Evolutionary conservation across 129 eudicot species (phyloP).

Genomic region (Chrysanthemum seticuspe): DNA sequence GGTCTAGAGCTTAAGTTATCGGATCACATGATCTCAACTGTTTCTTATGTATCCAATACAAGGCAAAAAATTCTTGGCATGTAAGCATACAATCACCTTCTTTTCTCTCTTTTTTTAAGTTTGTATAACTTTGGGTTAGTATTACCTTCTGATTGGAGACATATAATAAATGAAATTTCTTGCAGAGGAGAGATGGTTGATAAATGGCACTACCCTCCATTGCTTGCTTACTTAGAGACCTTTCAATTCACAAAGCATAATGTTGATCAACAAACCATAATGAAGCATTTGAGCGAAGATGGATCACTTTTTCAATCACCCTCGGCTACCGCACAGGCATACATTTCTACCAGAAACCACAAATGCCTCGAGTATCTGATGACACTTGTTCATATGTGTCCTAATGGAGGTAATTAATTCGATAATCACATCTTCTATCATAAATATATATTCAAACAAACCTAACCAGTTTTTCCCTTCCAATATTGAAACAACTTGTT

Average conservation of each 20-base stretch:
- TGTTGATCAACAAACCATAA: constrained; percentile 23
- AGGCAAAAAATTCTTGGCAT: constrained; percentile 36
- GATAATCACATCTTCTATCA: not conserved
- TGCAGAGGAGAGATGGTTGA: constrained; percentile 34
- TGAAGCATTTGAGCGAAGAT: constrained; percentile 35
- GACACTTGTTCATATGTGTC: constrained; percentile 38
- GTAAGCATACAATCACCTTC: constrained; percentile 28
- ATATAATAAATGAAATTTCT: not conserved
- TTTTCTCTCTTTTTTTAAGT: too few species aligned
- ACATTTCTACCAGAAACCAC: constrained; percentile 39
- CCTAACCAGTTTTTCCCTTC: too few species aligned
- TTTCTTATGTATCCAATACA: constrained; percentile 18
- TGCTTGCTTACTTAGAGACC: constrained; percentile 41
- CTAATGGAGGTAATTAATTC: constrained; percentile 40
- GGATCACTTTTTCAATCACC: constrained; percentile 62
- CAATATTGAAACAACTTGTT: too few species aligned
- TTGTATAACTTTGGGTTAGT: too few species aligned
- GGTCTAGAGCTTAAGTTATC: constrained; percentile 20
- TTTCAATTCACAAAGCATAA: constrained; percentile 24
- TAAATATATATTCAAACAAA: too few species aligned
- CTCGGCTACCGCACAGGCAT: constrained; percentile 55
- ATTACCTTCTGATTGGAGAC: too few species aligned
- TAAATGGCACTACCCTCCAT: not conserved
- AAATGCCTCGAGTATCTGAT: constrained; percentile 43
- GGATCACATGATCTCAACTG: constrained; percentile 12